A percentile compares a stretch with the other conserved stretches of the same genome.
Evolutionary conservation across 345 rosid species (phyloP).

Genomic region (Leavenworthia alabamica): DNA sequence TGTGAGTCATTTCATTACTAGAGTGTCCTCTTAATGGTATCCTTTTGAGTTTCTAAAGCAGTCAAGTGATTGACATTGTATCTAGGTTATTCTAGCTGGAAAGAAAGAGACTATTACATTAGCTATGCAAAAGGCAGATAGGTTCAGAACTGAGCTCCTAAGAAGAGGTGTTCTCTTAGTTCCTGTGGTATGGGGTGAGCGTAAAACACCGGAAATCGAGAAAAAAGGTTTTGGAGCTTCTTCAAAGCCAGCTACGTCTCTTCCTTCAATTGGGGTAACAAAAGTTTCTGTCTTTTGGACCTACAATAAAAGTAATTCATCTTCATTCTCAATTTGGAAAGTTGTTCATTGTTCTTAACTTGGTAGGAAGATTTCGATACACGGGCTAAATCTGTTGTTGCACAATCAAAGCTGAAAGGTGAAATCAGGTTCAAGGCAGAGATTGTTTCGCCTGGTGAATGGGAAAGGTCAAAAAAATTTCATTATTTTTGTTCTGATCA

Average conservation of each 20-base stretch:
- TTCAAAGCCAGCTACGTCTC: slow-evolving; percentile 50
- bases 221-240: slow-evolving; percentile 83
- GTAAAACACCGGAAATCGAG: slow-evolving; percentile 44
- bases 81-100: slow-evolving; percentile 86
- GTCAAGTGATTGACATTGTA: slow-evolving; percentile 19
- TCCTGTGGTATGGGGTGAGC: slow-evolving; percentile 83
- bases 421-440: slow-evolving; percentile 81
- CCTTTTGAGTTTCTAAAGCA: neutral
- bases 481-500: neutral
- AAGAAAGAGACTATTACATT: slow-evolving; percentile 56
- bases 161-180: slow-evolving; percentile 79
- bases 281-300: neutral
- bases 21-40: neutral
- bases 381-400: slow-evolving; percentile 67
- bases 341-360: neutral
- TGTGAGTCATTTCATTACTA: slow-evolving; percentile 38
- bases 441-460: slow-evolving; percentile 63
- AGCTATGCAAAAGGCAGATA: slow-evolving; percentile 74
- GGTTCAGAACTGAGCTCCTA: slow-evolving; percentile 83
- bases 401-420: slow-evolving; percentile 79
- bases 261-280: slow-evolving; percentile 84
- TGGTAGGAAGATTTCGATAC: slow-evolving; percentile 83
- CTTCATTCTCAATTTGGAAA: neutral
- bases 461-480: slow-evolving; percentile 79
- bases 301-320: neutral